These are phyloP conservation scores for Penicillium manginii DNA, from an alignment of 495 filamentous ascomycete species.

Conservation along the genomic window DNA sequence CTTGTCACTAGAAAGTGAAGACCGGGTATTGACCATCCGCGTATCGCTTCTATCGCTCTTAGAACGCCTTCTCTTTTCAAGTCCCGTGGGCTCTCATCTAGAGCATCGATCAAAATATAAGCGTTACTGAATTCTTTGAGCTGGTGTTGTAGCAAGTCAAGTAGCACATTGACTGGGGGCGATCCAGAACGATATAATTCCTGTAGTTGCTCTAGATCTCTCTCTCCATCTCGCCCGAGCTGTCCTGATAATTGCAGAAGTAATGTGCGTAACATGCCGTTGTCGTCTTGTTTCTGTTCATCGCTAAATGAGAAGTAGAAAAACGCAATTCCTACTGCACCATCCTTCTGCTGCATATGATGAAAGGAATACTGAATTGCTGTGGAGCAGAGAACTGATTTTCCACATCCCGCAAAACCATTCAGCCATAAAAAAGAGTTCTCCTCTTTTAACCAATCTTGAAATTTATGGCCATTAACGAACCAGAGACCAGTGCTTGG, in stretches of 20 bases:
- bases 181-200: slow-evolving; percentile 8
- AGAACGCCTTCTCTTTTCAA: slow-evolving; percentile 24
- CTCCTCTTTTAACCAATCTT: slow-evolving; percentile 31
- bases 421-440: slow-evolving; percentile 46
- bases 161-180: slow-evolving; percentile 17
- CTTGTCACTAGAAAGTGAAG: slow-evolving; percentile 45
- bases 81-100: slow-evolving; percentile 32
- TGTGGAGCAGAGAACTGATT: slow-evolving; percentile 42
- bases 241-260: slow-evolving; percentile 42
- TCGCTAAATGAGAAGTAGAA: slow-evolving; percentile 49
- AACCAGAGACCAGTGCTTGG: slow-evolving; percentile 37
- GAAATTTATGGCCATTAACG: slow-evolving; percentile 28
- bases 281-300: slow-evolving; percentile 28
- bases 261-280: slow-evolving; percentile 39
- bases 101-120: slow-evolving; percentile 36
- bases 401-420: slow-evolving; percentile 48
- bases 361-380: slow-evolving; percentile 31
- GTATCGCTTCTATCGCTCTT: slow-evolving; percentile 26
- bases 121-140: slow-evolving; percentile 20
- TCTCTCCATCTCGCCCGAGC: slow-evolving; percentile 17
- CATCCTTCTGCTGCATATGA: slow-evolving; percentile 14
- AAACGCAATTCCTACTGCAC: slow-evolving; percentile 38
- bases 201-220: slow-evolving; percentile 22
- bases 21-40: slow-evolving; percentile 25
- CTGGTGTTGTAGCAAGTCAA: slow-evolving; percentile 18